phyloP scores from a whole-genome alignment of 2,329 filamentous ascomycete species.

The Aspergillus pseudonomiae region DNA sequence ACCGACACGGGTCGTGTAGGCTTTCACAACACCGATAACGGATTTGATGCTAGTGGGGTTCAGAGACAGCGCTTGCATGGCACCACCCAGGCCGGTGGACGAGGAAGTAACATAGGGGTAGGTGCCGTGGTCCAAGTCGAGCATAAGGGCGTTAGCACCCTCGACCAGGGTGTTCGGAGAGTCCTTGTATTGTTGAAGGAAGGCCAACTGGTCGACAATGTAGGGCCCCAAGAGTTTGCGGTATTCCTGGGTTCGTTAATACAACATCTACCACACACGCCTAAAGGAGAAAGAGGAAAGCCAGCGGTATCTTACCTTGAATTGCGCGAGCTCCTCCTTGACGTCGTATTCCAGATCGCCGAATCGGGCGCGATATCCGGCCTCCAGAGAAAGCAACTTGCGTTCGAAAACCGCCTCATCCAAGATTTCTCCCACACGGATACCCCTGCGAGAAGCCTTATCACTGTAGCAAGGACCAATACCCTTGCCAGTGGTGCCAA shows the following conservation, averaged over 20 bases:
- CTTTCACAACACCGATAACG: constrained; percentile 66
- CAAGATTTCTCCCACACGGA: constrained; percentile 62
- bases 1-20: constrained; percentile 64
- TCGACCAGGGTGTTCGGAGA: constrained; percentile 62
- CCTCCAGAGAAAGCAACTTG: constrained; percentile 56
- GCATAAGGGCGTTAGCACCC: constrained; percentile 66
- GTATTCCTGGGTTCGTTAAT: constrained; percentile 35
- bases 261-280: neutral
- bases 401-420: constrained; percentile 59
- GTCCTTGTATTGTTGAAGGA: constrained; percentile 58
- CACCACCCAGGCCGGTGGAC: constrained; percentile 51
- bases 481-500: constrained; percentile 54
- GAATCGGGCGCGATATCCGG: constrained; percentile 59
- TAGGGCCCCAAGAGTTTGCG: constrained; percentile 40
- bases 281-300: neutral
- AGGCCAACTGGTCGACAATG: constrained; percentile 51
- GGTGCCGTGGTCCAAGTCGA: constrained; percentile 59
- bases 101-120: constrained; percentile 55
- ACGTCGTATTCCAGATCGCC: constrained; percentile 62
- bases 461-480: constrained; percentile 64
- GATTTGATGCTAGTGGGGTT: constrained; percentile 60
- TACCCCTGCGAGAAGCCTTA: constrained; percentile 62
- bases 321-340: constrained; percentile 61
- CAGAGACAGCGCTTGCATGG: constrained; percentile 62
- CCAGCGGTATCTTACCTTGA: constrained; percentile 49